Evolutionary conservation across 2,329 filamentous ascomycete genomes (phyloP).

Genomic region (Epichloe sylvatica): DNA sequence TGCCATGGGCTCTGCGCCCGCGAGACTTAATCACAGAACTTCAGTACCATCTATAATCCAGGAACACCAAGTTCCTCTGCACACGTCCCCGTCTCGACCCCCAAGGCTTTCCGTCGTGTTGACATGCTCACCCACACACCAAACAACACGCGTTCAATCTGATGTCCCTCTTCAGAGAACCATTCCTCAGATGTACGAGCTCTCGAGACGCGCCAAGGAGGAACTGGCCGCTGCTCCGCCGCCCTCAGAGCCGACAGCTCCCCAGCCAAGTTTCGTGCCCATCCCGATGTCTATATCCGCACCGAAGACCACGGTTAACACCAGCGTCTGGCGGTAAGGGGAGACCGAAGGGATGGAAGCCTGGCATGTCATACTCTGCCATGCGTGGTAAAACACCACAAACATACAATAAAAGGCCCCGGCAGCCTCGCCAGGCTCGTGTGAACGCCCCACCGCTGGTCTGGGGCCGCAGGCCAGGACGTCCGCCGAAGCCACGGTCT

Average conservation of each 20-base stretch:
- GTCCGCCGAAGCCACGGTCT: conserved; percentile 25
- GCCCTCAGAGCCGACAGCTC: not conserved
- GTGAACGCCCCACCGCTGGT: conserved; percentile 13
- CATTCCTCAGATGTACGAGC: not conserved
- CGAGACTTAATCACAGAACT: not conserved
- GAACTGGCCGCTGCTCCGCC: not conserved
- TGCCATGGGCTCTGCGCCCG: not conserved
- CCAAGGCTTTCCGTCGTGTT: not conserved
- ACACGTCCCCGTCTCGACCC: not conserved
- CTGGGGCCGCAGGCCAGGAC: conserved; percentile 26
- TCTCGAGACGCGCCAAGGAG: not conserved
- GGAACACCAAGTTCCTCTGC: not conserved
- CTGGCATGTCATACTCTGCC: conserved; percentile 17
- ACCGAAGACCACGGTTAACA: not conserved
- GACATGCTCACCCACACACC: not conserved
- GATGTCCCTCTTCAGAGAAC: not conserved
- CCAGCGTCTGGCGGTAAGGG: conserved; percentile 16
- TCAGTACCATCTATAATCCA: too few species aligned
- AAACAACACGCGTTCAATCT: not conserved
- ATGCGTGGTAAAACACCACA: conserved; percentile 9
- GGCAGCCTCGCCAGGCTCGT: conserved; percentile 11
- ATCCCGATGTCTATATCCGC: not conserved
- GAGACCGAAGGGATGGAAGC: conserved; percentile 33
- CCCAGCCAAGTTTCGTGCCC: not conserved
- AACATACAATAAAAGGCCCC: conserved; percentile 5